Base-by-base conservation (phyloP, 2,329 filamentous ascomycete genomes). In the Cercospora canescens region DNA sequence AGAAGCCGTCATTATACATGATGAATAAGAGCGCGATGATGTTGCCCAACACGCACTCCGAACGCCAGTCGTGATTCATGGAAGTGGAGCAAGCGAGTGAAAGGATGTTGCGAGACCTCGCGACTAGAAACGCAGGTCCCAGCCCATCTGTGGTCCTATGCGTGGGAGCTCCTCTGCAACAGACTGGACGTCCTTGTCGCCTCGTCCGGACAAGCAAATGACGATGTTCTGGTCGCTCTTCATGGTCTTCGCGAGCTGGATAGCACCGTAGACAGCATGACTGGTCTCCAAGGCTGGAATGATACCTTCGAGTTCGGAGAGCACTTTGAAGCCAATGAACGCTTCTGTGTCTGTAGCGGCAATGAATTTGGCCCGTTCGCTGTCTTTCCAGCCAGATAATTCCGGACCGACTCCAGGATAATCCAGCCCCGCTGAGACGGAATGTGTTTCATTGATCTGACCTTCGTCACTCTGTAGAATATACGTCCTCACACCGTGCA, bases 131-230 rank as follows among this genome's bases (percentile, higher is more conserved):
- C 87, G 82, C 79, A 89, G 74, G 76, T 89, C 87, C 87, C 87
- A 89, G 56, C 85, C 93, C 79, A 99, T 98, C 83, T 91, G 85
- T 7, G 95, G 95, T 0, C 95, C 94, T 68, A 99, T 80, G 72
- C 86, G 91, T 18, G 94, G 94, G 76, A 99, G 81, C 81, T 96
- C 93, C 76, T 99, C 94, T 0, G 95, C 95, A 60, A 99, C 94
- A 75, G 92, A 96, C 87, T 99, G 94, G 66, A 99, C 95, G 77
- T 99, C 95, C 88, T 99, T 99, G 81, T 99, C 95, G 69, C 95
- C 95, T 73, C 95, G 86, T 8, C 95, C 95, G 76, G 91, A 96
- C 39, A 99, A 79, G 81, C 94, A 98, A 69, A 99, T 94, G 66
- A 99, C 94, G 30, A 99, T 82, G 76, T 98, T 93, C 81, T 97